Evolutionary conservation across 2,329 filamentous ascomycete genomes (phyloP).

Genomic region (Pleomassaria siparia): DNA sequence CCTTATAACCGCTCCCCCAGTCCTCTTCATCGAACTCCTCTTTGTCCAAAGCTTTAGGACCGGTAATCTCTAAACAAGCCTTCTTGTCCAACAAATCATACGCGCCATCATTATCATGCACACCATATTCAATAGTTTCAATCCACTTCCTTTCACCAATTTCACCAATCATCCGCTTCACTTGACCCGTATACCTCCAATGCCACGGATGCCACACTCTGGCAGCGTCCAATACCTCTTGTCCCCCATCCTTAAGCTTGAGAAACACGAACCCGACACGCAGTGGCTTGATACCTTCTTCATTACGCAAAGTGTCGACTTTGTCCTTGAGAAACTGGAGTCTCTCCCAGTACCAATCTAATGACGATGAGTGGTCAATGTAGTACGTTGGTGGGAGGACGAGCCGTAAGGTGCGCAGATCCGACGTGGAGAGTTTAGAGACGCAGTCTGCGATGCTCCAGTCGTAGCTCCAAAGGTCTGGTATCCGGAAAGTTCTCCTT

Average conservation of each 20-base stretch:
- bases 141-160: not conserved
- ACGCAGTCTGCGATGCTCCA: not conserved
- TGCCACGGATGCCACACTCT: not conserved
- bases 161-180: not conserved
- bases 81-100: conserved; percentile 4
- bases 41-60: conserved; percentile 1
- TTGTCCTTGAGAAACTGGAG: not conserved
- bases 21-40: conserved; percentile 2
- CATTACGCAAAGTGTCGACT: not conserved
- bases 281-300: not conserved
- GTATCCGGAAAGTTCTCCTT: not conserved
- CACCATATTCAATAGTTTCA: not conserved
- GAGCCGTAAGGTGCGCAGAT: not conserved
- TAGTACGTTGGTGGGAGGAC: conserved; percentile 5
- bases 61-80: not conserved
- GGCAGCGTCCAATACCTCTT: not conserved
- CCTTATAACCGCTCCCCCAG: no score
- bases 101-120: not conserved
- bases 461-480: not conserved
- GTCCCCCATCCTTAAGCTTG: conserved; percentile 1
- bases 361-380: not conserved
- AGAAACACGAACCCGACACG: conserved; percentile 2
- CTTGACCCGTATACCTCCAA: not conserved
- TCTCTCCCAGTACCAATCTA: conserved; percentile 2
- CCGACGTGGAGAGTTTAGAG: not conserved